Percentiles rank a stretch among this genome's conserved stretches.
Conservation (phyloP, 768 basidiomycete species). For the Porpolomopsis calyptriformis region DNA sequence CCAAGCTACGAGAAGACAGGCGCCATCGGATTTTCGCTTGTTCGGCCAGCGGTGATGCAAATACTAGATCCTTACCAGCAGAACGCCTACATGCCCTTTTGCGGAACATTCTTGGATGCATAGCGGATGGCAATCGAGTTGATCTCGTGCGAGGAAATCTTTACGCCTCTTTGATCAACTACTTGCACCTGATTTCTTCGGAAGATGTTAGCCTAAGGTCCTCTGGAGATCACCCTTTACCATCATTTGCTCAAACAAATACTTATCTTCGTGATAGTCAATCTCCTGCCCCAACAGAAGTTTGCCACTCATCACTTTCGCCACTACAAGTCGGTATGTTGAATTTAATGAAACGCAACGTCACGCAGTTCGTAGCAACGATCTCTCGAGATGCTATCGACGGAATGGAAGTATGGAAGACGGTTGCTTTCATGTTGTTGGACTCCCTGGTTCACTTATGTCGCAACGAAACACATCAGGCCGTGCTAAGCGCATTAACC, state of each 20-base stretch:
- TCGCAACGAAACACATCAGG: constrained; percentile 55
- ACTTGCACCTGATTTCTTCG: constrained; percentile 62
- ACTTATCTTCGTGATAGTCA: constrained; percentile 28
- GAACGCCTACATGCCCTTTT: constrained; percentile 72
- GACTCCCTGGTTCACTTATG: constrained; percentile 72
- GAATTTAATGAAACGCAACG: constrained; percentile 49
- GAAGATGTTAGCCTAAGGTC: constrained; percentile 8
- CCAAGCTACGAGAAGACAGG: constrained; percentile 79
- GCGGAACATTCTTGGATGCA: constrained; percentile 61
- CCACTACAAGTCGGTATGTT: constrained; percentile 55
- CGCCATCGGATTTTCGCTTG: constrained; percentile 60
- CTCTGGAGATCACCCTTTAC: constrained; percentile 14
- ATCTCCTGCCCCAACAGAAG: constrained; percentile 21
- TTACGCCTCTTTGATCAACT: constrained; percentile 87
- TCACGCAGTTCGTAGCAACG: constrained; percentile 63
- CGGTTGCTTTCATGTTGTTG: constrained; percentile 84
- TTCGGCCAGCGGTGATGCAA: constrained; percentile 50
- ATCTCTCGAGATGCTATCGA: constrained; percentile 89
- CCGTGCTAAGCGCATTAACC: constrained; percentile 45
- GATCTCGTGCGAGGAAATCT: constrained; percentile 89
- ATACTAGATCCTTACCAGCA: constrained; percentile 61
- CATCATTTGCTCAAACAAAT: constrained; percentile 35
- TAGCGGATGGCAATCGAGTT: constrained; percentile 64
- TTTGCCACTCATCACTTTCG: constrained; percentile 16
- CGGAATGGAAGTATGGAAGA: constrained; percentile 95